Conservation (phyloP, 768 basidiomycete genomes). For the Pleurotus citrinopileatus region DNA sequence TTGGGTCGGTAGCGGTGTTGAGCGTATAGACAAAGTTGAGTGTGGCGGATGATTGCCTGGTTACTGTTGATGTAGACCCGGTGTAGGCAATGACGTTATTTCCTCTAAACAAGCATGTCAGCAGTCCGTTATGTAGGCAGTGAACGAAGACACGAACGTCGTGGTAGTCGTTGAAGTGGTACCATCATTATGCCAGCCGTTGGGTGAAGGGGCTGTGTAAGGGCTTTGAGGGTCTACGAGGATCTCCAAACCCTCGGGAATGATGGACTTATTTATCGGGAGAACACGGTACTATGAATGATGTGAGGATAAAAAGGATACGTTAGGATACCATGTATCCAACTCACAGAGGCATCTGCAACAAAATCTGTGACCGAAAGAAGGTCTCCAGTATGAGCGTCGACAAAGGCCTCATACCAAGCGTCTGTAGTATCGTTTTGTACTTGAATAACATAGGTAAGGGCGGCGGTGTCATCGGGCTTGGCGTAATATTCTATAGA, state of each 20-base stretch:
- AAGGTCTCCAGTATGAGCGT: constrained; percentile 50
- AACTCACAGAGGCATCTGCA: constrained; percentile 34
- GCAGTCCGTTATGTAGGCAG: too few species aligned
- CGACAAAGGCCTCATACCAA: constrained; percentile 59
- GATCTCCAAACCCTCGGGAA: constrained; percentile 47
- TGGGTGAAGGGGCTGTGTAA: constrained; percentile 48
- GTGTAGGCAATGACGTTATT: constrained; percentile 37
- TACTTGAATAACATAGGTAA: constrained; percentile 37
- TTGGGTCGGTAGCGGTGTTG: constrained; percentile 25
- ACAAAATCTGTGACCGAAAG: constrained; percentile 52
- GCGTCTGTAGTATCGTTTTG: constrained; percentile 28
- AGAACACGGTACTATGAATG: constrained; percentile 40
- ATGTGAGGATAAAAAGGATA: not conserved
- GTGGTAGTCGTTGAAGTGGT: constrained; percentile 16
- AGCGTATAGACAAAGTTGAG: constrained; percentile 30
- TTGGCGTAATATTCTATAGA: constrained; percentile 33
- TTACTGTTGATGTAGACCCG: constrained; percentile 22
- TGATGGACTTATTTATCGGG: constrained; percentile 46
- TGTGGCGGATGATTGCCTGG: constrained; percentile 27
- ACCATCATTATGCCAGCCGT: constrained; percentile 47
- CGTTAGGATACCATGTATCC: not conserved
- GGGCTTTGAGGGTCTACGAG: constrained; percentile 46
- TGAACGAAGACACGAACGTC: constrained; percentile 9
- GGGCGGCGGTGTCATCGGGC: constrained; percentile 32
- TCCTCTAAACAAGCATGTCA: constrained; percentile 21